Conservation (phyloP, 305 asterid species). For the Solanum hybrid region DNA sequence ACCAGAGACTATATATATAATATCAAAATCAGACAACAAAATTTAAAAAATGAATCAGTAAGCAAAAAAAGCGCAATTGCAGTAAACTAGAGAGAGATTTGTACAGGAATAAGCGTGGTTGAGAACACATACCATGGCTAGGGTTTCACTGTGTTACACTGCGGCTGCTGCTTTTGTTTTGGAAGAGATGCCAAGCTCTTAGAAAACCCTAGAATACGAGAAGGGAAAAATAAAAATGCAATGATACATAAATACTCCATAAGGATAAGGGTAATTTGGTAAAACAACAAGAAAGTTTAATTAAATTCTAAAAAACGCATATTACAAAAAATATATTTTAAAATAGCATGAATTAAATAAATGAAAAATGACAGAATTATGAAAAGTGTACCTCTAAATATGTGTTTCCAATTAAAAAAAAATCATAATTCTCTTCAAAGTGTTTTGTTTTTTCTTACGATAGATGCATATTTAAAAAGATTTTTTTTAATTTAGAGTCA, state of each 20-base stretch:
- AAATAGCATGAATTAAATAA: background rate
- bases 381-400: background rate
- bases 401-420: background rate
- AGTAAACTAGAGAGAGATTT: background rate
- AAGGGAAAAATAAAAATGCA: background rate
- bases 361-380: background rate
- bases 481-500: background rate
- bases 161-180: background rate
- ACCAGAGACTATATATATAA: constrained; percentile 30
- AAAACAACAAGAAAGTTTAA: background rate
- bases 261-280: background rate
- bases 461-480: background rate
- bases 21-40: background rate
- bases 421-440: background rate
- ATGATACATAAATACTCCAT: background rate
- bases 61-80: background rate
- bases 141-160: background rate
- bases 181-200: background rate
- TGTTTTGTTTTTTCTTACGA: background rate
- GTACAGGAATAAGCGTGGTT: too few relatives aligned
- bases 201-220: background rate
- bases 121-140: background rate
- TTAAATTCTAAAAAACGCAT: background rate
- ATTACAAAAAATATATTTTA: background rate
- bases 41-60: background rate